Evolutionary conservation across 768 basidiomycete species (phyloP).

Genomic region (Imleria badia): DNA sequence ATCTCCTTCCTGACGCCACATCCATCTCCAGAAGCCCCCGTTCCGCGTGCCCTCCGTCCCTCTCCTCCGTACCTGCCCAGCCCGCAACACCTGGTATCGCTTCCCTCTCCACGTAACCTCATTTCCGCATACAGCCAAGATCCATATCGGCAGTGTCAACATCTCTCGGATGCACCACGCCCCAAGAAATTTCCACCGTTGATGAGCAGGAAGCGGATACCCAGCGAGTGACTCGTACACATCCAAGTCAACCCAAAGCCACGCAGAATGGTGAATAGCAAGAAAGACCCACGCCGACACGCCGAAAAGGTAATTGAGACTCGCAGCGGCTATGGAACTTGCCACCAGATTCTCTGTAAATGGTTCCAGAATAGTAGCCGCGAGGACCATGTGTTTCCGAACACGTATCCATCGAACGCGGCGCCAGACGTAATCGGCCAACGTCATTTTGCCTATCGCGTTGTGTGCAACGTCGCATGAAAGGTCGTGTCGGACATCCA

Average conservation of each 20-base stretch:
- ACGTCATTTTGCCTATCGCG: conserved; percentile 82
- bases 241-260: conserved; percentile 80
- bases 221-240: conserved; percentile 78
- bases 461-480: conserved; percentile 91
- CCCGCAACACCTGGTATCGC: conserved; percentile 67
- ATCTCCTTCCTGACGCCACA: conserved; percentile 17
- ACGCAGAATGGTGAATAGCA: conserved; percentile 58
- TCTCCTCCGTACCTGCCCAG: conserved; percentile 63
- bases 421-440: conserved; percentile 82
- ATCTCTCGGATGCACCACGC: conserved; percentile 84
- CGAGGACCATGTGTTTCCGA: conserved; percentile 87
- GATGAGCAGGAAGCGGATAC: conserved; percentile 50
- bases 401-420: conserved; percentile 97
- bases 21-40: conserved; percentile 28
- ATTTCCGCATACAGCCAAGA: conserved; percentile 76
- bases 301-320: conserved; percentile 50
- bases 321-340: conserved; percentile 60
- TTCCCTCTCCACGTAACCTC: conserved; percentile 87
- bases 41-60: conserved; percentile 9
- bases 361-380: conserved; percentile 87
- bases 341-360: conserved; percentile 85
- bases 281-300: conserved; percentile 56
- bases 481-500: conserved; percentile 83
- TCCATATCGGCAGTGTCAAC: conserved; percentile 85
- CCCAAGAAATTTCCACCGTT: conserved; percentile 57